A percentile compares a stretch with the other conserved stretches of the same genome.
phyloP scores from a whole-genome alignment of 192 early-diverging fungal genomes.

The Backusella circina region DNA sequence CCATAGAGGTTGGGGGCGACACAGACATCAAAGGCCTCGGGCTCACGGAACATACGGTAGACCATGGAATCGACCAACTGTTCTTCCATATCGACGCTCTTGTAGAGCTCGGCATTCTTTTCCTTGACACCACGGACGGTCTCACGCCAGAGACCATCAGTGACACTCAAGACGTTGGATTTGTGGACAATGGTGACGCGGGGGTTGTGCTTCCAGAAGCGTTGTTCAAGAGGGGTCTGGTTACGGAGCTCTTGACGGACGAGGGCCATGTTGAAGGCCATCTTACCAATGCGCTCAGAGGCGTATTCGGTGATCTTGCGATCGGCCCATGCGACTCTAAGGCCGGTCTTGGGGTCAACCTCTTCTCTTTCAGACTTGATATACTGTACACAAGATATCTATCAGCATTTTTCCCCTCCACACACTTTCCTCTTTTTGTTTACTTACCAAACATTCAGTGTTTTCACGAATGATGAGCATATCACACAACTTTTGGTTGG shows the following conservation, averaged over 20 bases:
- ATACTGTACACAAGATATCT: slow-evolving; percentile 60
- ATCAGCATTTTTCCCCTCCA: neutral
- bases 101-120: slow-evolving; percentile 53
- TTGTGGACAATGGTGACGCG: slow-evolving; percentile 96
- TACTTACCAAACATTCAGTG: slow-evolving; percentile 89
- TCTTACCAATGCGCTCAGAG: slow-evolving; percentile 79
- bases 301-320: slow-evolving; percentile 90
- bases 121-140: slow-evolving; percentile 74
- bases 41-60: slow-evolving; percentile 97
- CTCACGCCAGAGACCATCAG: slow-evolving; percentile 97
- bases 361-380: slow-evolving; percentile 77
- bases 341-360: slow-evolving; percentile 58
- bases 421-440: neutral
- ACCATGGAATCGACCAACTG: slow-evolving; percentile 99
- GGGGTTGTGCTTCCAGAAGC: slow-evolving; percentile 57
- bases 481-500: slow-evolving; percentile 72
- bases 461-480: slow-evolving; percentile 98
- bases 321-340: slow-evolving; percentile 77
- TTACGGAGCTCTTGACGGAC: slow-evolving; percentile 70
- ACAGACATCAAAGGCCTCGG: slow-evolving; percentile 91
- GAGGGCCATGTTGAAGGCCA: slow-evolving; percentile 92
- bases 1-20: slow-evolving; percentile 98
- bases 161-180: slow-evolving; percentile 91
- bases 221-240: slow-evolving; percentile 45
- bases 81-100: slow-evolving; percentile 81